Percentiles rank a stretch among this genome's conserved stretches.
These are phyloP conservation scores for Kodamaea fukazawae DNA, from an alignment of 805 yeast genomes.

Conservation along the genomic window DNA sequence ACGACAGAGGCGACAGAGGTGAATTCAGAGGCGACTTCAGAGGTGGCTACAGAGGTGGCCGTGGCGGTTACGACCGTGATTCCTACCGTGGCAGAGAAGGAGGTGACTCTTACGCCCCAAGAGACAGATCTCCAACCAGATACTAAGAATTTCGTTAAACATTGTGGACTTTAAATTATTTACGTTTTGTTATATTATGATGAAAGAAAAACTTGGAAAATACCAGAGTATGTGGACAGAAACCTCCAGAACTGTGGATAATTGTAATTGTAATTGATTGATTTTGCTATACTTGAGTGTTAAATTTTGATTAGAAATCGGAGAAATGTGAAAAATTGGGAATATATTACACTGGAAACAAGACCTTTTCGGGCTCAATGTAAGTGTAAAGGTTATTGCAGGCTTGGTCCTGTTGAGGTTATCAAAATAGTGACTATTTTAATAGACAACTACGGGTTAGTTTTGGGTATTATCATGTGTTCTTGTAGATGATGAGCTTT, in stretches of 20 bases:
- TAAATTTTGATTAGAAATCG: slow-evolving; percentile 1
- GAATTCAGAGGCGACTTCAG: slow-evolving; percentile 48
- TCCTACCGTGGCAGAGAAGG: slow-evolving; percentile 32
- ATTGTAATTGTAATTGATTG: slow-evolving; percentile 3
- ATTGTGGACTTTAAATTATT: neutral
- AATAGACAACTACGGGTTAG: too few relatives aligned
- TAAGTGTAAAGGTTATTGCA: too few relatives aligned
- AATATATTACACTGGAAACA: too few relatives aligned
- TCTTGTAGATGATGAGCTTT: too few relatives aligned
- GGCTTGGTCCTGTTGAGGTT: too few relatives aligned
- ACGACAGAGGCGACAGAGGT: slow-evolving; percentile 26
- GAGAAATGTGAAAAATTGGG: slow-evolving; percentile 1
- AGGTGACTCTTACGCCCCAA: slow-evolving; percentile 38
- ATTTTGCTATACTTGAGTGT: slow-evolving; percentile 5
- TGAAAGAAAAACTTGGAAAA: neutral
- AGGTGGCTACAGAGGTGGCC: slow-evolving; percentile 35
- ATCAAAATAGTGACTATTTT: too few relatives aligned
- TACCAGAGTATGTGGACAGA: neutral
- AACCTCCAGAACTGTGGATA: neutral
- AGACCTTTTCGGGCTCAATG: too few relatives aligned
- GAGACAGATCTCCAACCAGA: slow-evolving; percentile 73
- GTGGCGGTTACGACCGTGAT: slow-evolving; percentile 47
- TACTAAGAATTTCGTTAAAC: slow-evolving; percentile 37
- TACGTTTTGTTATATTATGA: slow-evolving; percentile 1
- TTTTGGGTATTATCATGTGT: too few relatives aligned